Conservation (phyloP, 2,329 filamentous ascomycete genomes). For the Claviceps lovelessii region DNA sequence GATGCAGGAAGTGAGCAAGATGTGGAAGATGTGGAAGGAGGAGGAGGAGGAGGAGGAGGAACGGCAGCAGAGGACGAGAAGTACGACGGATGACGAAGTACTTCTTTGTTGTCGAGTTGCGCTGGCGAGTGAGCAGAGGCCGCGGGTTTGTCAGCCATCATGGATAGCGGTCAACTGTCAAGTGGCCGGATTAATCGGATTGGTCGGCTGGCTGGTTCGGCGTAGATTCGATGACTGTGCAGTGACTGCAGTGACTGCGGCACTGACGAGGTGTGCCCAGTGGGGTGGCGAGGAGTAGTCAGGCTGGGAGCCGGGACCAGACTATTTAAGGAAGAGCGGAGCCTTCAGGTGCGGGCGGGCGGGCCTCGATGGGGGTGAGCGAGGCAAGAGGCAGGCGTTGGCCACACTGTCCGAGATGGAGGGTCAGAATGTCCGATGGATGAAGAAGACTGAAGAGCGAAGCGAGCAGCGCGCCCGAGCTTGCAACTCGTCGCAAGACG, state of each 20-base stretch:
- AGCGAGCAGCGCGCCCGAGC: background rate
- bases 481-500: background rate
- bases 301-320: background rate
- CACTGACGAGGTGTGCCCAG: conserved; percentile 4
- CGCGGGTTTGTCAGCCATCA: conserved; percentile 24
- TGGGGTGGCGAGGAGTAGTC: conserved; percentile 1
- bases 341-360: background rate
- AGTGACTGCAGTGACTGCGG: conserved; percentile 4
- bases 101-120: conserved; percentile 14
- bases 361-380: too few relatives aligned
- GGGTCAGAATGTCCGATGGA: background rate
- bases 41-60: background rate
- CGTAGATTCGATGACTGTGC: background rate
- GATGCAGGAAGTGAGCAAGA: conserved; percentile 7
- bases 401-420: conserved; percentile 3
- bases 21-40: conserved; percentile 8
- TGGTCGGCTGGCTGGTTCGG: background rate
- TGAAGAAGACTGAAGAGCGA: background rate
- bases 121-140: conserved; percentile 14
- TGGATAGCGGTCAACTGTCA: background rate
- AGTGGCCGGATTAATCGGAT: too few relatives aligned
- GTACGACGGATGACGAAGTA: conserved; percentile 8
- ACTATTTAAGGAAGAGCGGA: background rate
- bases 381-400: background rate
- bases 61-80: conserved; percentile 3